These are phyloP conservation scores for Aspergillus nidulans DNA, from an alignment of 495 filamentous ascomycete species.

Conservation along the genomic window DNA sequence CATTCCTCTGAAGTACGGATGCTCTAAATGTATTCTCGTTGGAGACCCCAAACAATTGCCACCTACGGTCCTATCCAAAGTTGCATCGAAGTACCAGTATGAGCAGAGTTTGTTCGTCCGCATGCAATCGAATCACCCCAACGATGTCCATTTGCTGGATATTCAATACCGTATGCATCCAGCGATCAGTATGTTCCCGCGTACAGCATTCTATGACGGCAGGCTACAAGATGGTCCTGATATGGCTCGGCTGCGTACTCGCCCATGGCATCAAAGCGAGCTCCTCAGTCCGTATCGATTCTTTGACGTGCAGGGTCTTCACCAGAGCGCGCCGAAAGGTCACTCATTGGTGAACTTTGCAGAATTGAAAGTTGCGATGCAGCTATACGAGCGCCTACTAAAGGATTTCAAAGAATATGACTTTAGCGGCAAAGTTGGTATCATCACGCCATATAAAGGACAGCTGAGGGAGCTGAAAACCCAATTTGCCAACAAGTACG, in stretches of 20 bases:
- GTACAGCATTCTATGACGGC: slow-evolving; percentile 85
- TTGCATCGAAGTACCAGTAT: slow-evolving; percentile 88
- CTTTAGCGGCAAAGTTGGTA: slow-evolving; percentile 79
- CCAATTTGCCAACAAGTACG: slow-evolving; percentile 66
- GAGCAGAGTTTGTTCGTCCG: slow-evolving; percentile 97
- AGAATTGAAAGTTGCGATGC: slow-evolving; percentile 79
- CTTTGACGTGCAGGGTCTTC: slow-evolving; percentile 89
- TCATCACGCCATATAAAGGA: slow-evolving; percentile 96
- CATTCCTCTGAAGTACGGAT: slow-evolving; percentile 96
- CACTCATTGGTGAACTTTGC: slow-evolving; percentile 88
- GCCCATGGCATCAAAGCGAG: slow-evolving; percentile 78
- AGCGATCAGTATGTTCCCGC: slow-evolving; percentile 86
- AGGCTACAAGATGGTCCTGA: slow-evolving; percentile 75
- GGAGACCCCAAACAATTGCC: slow-evolving; percentile 97
- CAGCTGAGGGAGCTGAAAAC: slow-evolving; percentile 77
- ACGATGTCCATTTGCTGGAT: slow-evolving; percentile 90
- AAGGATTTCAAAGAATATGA: slow-evolving; percentile 65
- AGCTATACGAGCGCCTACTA: slow-evolving; percentile 71
- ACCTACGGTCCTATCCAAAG: slow-evolving; percentile 89
- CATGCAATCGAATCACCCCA: slow-evolving; percentile 88
- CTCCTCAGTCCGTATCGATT: slow-evolving; percentile 93
- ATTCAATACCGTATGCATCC: slow-evolving; percentile 99
- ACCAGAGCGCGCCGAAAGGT: slow-evolving; percentile 68
- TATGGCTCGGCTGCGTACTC: slow-evolving; percentile 69
- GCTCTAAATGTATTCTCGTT: slow-evolving; percentile 93